Conservation (phyloP, 2,329 filamentous ascomycete genomes). For the Ophiosphaerella narmari region DNA sequence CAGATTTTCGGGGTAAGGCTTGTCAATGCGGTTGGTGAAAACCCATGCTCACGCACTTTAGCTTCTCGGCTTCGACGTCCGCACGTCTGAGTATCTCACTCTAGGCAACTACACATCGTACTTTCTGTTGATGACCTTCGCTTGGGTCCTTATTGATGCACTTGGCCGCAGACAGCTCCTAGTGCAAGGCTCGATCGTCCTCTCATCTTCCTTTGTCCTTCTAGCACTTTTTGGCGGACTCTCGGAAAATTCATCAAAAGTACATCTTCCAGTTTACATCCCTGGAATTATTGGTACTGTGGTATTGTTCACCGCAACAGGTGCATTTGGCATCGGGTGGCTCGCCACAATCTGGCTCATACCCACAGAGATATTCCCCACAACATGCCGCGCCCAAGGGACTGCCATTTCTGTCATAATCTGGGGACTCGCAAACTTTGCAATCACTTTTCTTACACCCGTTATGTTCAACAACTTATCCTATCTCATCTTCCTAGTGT, state of each 20-base stretch:
- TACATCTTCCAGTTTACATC: conserved; percentile 48
- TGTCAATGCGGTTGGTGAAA: background rate
- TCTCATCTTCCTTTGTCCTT: conserved; percentile 57
- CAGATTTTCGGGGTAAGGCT: conserved; percentile 61
- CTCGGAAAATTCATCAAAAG: conserved; percentile 45
- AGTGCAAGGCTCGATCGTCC: conserved; percentile 56
- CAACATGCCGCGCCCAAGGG: conserved; percentile 59
- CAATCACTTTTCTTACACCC: conserved; percentile 61
- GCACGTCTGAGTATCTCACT: conserved; percentile 60
- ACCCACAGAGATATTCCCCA: conserved; percentile 63
- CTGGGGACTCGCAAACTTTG: conserved; percentile 64
- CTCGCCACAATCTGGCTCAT: conserved; percentile 64
- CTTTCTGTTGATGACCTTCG: conserved; percentile 64
- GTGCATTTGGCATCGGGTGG: conserved; percentile 65
- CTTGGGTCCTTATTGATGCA: conserved; percentile 64
- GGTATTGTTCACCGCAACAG: conserved; percentile 61
- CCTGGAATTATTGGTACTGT: conserved; percentile 58
- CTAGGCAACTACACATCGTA: conserved; percentile 66
- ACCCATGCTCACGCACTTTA: conserved; percentile 53
- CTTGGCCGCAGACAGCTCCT: conserved; percentile 60
- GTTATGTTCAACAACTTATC: conserved; percentile 64
- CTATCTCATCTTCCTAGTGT: conserved; percentile 64
- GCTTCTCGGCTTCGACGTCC: conserved; percentile 61
- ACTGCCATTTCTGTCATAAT: conserved; percentile 60
- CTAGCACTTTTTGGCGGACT: conserved; percentile 59